Base-by-base conservation (phyloP, 805 yeast genomes). In the Lipomyces sp. region DNA sequence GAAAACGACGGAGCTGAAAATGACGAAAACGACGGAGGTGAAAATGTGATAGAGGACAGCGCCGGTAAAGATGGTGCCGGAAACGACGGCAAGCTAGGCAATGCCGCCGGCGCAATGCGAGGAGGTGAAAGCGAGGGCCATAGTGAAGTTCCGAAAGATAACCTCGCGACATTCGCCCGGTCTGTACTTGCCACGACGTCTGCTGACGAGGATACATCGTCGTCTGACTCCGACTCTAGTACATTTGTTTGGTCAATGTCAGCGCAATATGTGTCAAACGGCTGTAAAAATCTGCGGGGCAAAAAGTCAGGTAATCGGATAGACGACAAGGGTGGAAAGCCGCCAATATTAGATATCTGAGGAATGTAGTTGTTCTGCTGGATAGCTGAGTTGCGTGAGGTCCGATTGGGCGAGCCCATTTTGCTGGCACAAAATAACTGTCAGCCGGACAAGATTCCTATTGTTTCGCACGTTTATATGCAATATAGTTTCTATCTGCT, bases 341-440 rank as follows among this genome's bases (percentile, higher is more conserved):
- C 71, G 18, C 71, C 71, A 18, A 67, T 59, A 7, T 42, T 32
- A 4, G 71, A 67, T 15, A 67, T n/a, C 59, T 67, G 64, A 6
- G 71, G 71, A 29, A 67, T 67, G 24, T 61, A 61, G 29, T 48
- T 42, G 48, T 6, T 42, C 48, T 42, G 48, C 48, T 42, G 48
- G 48, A 42, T 42, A n/a, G 48, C 48, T 24, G 48, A 42, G 8
- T 18, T 42, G 10, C 10, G 24, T 15, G 48, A 42, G 48, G 24
- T 42, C 4, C 48, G 48, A 42, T 4, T 18, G 0, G 24, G 48
- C 24, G 48, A 42, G 48, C 48, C n/a, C 48, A 42, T 42, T 5
- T 37, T 37, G 42, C 13, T 37, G 42, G 42, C 42, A 10, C 13
- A 37, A 24, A 24, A 24, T 24, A 24, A 24, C 24, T 1, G 24